phyloP scores from a whole-genome alignment of 139 green algal genomes.

The Pseudopediastrum boryanum region DNA sequence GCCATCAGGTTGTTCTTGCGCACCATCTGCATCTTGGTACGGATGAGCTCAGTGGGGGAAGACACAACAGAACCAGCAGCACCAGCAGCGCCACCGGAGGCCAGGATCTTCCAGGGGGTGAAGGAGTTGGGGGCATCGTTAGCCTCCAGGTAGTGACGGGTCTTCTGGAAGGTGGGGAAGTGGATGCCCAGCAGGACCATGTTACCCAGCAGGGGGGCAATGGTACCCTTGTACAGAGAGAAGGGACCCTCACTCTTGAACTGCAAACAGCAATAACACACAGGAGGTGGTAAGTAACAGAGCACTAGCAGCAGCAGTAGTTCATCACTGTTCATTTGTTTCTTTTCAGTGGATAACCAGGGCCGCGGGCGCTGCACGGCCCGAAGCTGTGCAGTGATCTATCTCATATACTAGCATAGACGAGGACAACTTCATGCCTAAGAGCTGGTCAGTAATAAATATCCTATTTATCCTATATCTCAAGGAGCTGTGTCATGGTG shows the following conservation, averaged over 20 bases:
- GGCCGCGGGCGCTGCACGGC: too few species aligned
- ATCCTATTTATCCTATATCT: too few species aligned
- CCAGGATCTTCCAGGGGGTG: slow-evolving; percentile 34
- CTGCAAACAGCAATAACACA: slow-evolving; percentile 4
- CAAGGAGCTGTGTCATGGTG: too few species aligned
- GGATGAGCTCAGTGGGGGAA: slow-evolving; percentile 44
- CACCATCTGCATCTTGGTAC: slow-evolving; percentile 55
- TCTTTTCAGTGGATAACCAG: too few species aligned
- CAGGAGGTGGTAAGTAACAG: neutral
- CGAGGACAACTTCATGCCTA: too few species aligned
- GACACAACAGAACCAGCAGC: slow-evolving; percentile 39
- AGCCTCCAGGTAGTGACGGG: slow-evolving; percentile 32
- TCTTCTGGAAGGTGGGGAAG: slow-evolving; percentile 45
- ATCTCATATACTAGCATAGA: too few species aligned
- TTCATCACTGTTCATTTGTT: too few species aligned
- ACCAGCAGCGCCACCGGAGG: slow-evolving; percentile 43
- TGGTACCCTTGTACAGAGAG: slow-evolving; percentile 48
- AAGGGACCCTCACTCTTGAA: slow-evolving; percentile 36
- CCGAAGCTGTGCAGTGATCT: too few species aligned
- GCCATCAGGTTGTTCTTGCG: slow-evolving; percentile 37
- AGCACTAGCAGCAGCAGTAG: neutral
- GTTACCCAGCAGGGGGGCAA: slow-evolving; percentile 47
- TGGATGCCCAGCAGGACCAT: slow-evolving; percentile 57
- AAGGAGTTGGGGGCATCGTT: slow-evolving; percentile 31
- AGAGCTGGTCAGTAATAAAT: too few species aligned